A percentile compares a stretch with the other conserved stretches of the same genome.
phyloP scores from a whole-genome alignment of 176 grass and related monocot genomes.

The Carex cristatella region DNA sequence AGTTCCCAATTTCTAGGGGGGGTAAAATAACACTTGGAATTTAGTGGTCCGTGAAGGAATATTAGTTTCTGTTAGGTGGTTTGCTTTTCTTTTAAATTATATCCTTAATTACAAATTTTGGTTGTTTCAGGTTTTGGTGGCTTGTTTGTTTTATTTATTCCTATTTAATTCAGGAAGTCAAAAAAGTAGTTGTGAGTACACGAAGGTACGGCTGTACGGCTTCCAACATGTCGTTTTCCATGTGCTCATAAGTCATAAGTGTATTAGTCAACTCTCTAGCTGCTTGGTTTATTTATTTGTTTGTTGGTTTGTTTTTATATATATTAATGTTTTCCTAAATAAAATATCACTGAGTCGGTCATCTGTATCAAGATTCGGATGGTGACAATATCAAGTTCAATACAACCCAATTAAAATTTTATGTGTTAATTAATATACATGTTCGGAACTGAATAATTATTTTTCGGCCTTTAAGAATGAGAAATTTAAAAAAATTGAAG shows the following conservation, averaged over 20 bases:
- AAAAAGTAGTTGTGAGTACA: background rate
- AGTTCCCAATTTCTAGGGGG: too few relatives aligned
- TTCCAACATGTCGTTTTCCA: background rate
- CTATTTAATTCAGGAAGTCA: background rate
- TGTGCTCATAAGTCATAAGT: background rate
- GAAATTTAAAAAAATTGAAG: too few relatives aligned
- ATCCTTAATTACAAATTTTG: background rate
- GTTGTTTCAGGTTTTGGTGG: background rate
- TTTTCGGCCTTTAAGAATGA: too few relatives aligned
- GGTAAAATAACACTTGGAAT: background rate
- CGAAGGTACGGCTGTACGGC: slow-evolving; percentile 7
- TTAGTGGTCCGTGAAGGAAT: background rate
- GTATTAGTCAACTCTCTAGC: background rate
- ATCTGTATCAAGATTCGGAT: too few relatives aligned
- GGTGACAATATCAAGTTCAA: too few relatives aligned
- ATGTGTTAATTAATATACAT: too few relatives aligned
- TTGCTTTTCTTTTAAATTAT: background rate
- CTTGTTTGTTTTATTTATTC: background rate
- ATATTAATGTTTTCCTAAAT: background rate
- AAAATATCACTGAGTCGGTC: background rate
- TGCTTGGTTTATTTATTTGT: background rate
- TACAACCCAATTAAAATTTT: too few relatives aligned
- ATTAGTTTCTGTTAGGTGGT: background rate
- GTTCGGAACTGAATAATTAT: too few relatives aligned
- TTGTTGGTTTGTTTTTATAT: background rate